These are phyloP conservation scores for Venturia nashicola DNA, from an alignment of 2,329 filamentous ascomycete species.

Conservation along the genomic window DNA sequence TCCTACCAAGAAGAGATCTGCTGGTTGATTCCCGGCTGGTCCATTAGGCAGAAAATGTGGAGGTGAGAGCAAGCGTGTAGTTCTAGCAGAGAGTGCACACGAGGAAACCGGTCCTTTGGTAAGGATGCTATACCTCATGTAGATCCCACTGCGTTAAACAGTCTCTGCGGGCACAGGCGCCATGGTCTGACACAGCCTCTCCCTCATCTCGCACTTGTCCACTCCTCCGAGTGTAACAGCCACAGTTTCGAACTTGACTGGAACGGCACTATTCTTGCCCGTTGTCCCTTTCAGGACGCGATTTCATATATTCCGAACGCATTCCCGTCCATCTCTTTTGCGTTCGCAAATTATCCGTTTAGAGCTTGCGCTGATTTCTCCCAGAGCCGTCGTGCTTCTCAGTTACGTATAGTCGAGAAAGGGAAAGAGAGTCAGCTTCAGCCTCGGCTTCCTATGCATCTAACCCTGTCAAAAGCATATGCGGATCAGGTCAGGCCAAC, in stretches of 20 bases:
- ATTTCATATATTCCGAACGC: not conserved
- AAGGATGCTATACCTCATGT: not conserved
- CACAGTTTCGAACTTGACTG: not conserved
- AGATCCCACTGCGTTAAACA: not conserved
- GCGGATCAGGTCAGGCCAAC: too few species aligned
- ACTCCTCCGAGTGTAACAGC: not conserved
- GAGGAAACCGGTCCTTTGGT: not conserved
- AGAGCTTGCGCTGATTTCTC: not conserved
- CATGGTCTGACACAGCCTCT: not conserved
- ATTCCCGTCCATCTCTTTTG: not conserved
- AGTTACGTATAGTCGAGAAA: not conserved
- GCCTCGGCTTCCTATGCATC: not conserved
- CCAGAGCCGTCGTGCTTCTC: not conserved
- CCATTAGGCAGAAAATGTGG: not conserved
- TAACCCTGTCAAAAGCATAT: not conserved
- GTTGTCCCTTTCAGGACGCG: not conserved
- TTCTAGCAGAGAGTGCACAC: not conserved
- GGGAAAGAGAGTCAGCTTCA: not conserved
- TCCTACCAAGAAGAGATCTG: not conserved
- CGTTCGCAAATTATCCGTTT: not conserved
- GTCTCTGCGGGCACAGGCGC: not conserved
- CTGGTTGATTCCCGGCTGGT: not conserved
- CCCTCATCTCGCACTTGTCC: not conserved
- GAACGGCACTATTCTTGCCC: not conserved
- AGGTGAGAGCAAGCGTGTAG: not conserved